A percentile compares a stretch with the other conserved stretches of the same genome.
phyloP scores from a whole-genome alignment of 768 basidiomycete species.

The Epithele typhae region DNA sequence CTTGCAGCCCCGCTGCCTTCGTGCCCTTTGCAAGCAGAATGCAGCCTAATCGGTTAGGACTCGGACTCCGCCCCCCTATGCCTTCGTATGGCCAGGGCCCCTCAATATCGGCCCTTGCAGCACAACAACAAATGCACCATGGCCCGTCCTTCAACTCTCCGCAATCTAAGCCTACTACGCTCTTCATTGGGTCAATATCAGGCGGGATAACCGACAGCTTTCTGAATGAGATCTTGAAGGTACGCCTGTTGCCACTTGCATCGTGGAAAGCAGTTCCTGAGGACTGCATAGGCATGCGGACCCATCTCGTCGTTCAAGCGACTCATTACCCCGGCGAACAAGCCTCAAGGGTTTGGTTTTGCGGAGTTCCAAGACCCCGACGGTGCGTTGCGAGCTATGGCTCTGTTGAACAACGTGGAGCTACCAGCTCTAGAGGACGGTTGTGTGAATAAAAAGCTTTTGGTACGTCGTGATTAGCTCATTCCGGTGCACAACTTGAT shows the following conservation, averaged over 20 bases:
- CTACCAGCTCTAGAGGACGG: constrained; percentile 60
- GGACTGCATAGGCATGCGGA: constrained; percentile 71
- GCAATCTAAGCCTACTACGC: constrained; percentile 67
- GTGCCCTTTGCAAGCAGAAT: constrained; percentile 27
- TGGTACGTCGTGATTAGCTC: constrained; percentile 48
- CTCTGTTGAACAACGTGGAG: constrained; percentile 58
- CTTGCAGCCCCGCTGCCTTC: no score
- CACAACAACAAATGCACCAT: constrained; percentile 62
- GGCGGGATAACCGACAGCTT: constrained; percentile 85
- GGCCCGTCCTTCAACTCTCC: constrained; percentile 63
- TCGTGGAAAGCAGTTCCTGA: not conserved
- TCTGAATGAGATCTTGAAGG: constrained; percentile 72
- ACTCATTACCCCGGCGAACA: constrained; percentile 86
- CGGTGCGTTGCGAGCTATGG: constrained; percentile 74
- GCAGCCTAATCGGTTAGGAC: constrained; percentile 78
- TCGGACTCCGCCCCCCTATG: constrained; percentile 85
- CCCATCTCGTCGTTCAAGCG: constrained; percentile 88
- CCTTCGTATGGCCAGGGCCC: constrained; percentile 88
- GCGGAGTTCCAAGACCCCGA: constrained; percentile 95
- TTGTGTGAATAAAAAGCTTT: constrained; percentile 56
- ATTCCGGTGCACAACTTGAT: constrained; percentile 21
- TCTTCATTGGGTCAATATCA: constrained; percentile 95
- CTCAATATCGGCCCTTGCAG: constrained; percentile 87
- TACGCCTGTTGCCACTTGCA: constrained; percentile 36
- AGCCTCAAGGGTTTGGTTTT: constrained; percentile 96